phyloP scores from a whole-genome alignment of 768 basidiomycete genomes.

The Naganishia vishniacii region DNA sequence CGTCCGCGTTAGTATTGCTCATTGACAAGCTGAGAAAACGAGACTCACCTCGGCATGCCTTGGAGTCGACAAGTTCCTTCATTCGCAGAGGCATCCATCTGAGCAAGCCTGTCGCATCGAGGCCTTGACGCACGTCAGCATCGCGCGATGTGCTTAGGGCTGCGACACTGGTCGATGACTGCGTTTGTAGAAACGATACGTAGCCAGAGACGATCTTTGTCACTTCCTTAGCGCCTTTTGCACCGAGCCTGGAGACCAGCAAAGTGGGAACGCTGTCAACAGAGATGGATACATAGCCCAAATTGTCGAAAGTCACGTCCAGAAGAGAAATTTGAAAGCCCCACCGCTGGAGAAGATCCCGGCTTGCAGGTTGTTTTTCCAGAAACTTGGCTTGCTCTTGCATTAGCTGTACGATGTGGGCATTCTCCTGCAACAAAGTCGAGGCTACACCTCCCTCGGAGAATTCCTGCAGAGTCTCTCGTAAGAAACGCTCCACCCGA shows the following conservation, averaged over 20 bases:
- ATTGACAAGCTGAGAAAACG: constrained; percentile 17
- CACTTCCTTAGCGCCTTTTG: constrained; percentile 60
- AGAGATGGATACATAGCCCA: constrained; percentile 25
- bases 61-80: constrained; percentile 81
- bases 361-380: constrained; percentile 17
- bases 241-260: constrained; percentile 34
- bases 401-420: constrained; percentile 63
- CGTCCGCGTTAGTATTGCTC: background rate
- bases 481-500: constrained; percentile 75
- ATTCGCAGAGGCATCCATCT: constrained; percentile 77
- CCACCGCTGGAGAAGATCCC: constrained; percentile 38
- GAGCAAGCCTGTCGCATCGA: constrained; percentile 53
- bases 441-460: constrained; percentile 49
- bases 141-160: background rate
- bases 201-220: constrained; percentile 69
- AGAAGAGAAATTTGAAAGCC: constrained; percentile 53
- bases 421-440: constrained; percentile 51
- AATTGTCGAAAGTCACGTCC: constrained; percentile 36
- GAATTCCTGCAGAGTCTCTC: constrained; percentile 65
- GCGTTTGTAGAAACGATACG: constrained; percentile 59
- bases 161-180: constrained; percentile 31
- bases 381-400: constrained; percentile 52
- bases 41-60: constrained; percentile 79
- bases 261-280: constrained; percentile 34
- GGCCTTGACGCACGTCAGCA: constrained; percentile 55